Evolutionary conservation across 768 basidiomycete genomes (phyloP), one percentile per base, ranked within the genome.

Genomic region (Tylopilus felleus): DNA sequence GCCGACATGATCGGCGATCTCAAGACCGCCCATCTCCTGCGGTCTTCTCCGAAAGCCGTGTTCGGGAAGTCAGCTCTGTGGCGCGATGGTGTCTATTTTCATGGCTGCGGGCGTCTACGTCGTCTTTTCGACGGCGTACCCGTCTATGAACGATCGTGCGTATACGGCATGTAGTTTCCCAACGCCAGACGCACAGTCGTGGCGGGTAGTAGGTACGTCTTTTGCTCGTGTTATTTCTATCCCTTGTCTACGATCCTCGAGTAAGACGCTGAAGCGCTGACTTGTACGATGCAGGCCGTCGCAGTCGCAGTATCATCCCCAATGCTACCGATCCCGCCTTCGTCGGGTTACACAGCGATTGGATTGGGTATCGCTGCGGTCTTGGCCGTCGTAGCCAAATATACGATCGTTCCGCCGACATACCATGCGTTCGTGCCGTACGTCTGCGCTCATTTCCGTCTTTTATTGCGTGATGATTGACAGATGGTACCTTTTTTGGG

Each of bases 11-110:
- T 79, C 43, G 78, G 83, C 52, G 85, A 86, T 65, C 66, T 86
- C 60, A 85, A 86, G 71, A 82, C 85, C n/a, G 82, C 82, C 56
- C 84, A 84, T 65, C 80, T 86, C 53, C 76, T 85, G 23, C 74
- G 84, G 47, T 79, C 83, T 13, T 85, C 83, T 60, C 84, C 84
- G 36, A 76, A 70, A 51, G 80, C 81, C 66, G 80, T 85, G 69
- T 85, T 85, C 62, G 71, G n/a, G 81, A 55, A 82, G 80, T 23
- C 83, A 84, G 67, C 69, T 84, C 4, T 74, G 71, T 56, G 84
- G 84, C 48, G 73, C 83, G 21, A 71, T 82, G 51, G 80, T 84
- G 45, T 77, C 85, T 21, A 72, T 84, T 31, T 85, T 86, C 75
- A 71, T 85, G 66, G 75, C 74, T 51, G 74, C 75, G 6, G 83